Conservation (phyloP, 1,284 basidiomycete genomes). For the Sutorius eximius region DNA sequence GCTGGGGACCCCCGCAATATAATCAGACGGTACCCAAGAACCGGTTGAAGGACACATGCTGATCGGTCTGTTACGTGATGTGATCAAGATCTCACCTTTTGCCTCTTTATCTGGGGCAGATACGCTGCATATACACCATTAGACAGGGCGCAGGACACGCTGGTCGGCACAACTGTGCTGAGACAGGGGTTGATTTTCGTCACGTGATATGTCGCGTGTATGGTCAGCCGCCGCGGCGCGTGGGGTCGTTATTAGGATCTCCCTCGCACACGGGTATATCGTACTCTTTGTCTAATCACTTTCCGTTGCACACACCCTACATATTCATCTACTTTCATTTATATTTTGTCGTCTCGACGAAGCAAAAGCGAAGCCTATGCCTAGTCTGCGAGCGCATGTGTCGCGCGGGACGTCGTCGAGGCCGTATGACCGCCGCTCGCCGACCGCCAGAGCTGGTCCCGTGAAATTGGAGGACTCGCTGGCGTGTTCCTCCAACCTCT, state of each 20-base stretch:
- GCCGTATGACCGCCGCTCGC: conserved; percentile 27
- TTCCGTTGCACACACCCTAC: conserved; percentile 31
- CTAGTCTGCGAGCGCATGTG: conserved; percentile 17
- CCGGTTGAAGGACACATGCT: conserved; percentile 35
- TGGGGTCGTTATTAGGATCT: conserved; percentile 3
- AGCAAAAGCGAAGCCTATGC: conserved; percentile 19
- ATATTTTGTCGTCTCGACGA: neutral
- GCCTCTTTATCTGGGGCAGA: neutral
- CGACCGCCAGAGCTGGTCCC: conserved; percentile 9
- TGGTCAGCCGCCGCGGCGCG: conserved; percentile 31
- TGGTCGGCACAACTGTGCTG: neutral
- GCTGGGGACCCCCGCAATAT: conserved; percentile 35
- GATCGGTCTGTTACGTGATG: conserved; percentile 6
- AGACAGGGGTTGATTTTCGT: conserved; percentile 29
- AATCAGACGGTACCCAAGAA: conserved; percentile 42
- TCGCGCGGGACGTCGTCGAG: conserved; percentile 14
- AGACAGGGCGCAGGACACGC: neutral
- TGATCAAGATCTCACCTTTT: conserved; percentile 4
- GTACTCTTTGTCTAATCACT: conserved; percentile 22
- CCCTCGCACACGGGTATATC: neutral
- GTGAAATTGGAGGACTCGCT: neutral
- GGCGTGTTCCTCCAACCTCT: neutral
- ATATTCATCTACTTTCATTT: conserved; percentile 21
- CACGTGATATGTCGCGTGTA: conserved; percentile 28
- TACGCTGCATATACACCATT: neutral